phyloP scores from a whole-genome alignment of 345 rosid genomes.

The Citrus hindsii region DNA sequence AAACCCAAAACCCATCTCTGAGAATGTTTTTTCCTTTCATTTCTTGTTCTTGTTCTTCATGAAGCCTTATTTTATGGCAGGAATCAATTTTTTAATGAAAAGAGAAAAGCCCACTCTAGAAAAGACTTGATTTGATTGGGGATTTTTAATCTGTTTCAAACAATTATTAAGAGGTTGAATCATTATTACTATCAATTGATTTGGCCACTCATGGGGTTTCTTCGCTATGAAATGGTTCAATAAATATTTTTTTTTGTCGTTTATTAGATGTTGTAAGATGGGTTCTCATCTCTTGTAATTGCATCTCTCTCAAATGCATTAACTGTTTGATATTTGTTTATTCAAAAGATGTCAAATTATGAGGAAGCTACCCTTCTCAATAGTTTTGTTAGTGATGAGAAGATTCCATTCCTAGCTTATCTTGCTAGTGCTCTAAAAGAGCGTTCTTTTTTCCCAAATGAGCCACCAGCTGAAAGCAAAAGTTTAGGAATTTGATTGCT shows the following conservation, averaged over 20 bases:
- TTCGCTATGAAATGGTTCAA: conserved; percentile 20
- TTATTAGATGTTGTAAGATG: not conserved
- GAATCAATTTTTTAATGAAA: too few species aligned
- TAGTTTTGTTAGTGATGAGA: conserved; percentile 93
- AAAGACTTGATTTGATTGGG: too few species aligned
- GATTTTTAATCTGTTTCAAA: too few species aligned
- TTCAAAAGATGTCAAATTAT: conserved; percentile 79
- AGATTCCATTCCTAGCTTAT: conserved; percentile 34
- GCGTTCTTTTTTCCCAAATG: conserved; percentile 62
- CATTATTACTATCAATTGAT: too few species aligned
- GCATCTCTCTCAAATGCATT: not conserved
- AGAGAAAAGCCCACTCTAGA: too few species aligned
- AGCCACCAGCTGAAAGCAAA: conserved; percentile 87
- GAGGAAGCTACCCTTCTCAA: conserved; percentile 56
- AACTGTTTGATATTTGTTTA: conserved; percentile 21
- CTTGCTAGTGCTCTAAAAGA: conserved; percentile 40
- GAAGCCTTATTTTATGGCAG: too few species aligned
- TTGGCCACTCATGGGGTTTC: too few species aligned
- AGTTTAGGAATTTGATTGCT: conserved; percentile 80
- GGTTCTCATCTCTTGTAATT: not conserved
- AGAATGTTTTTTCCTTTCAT: too few species aligned
- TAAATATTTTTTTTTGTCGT: not conserved
- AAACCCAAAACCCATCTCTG: too few species aligned
- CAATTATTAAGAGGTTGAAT: too few species aligned
- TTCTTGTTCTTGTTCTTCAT: too few species aligned